These are phyloP conservation scores for Sugiyamaella sp. DNA, from an alignment of 1,139 yeast genomes.

Conservation along the genomic window DNA sequence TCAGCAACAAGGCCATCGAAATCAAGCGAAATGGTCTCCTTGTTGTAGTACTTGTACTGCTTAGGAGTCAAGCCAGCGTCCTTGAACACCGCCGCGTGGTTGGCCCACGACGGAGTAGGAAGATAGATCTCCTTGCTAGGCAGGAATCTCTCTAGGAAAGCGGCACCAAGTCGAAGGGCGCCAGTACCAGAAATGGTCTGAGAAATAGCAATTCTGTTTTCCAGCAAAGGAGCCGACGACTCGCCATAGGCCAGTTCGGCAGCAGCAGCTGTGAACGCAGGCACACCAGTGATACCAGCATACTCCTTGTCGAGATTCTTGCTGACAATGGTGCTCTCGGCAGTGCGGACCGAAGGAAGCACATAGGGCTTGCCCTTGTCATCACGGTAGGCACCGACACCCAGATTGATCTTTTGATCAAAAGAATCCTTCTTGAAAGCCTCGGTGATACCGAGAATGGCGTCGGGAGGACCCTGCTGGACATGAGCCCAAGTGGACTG, in stretches of 20 bases:
- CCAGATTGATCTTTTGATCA: constrained; percentile 77
- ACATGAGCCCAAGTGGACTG: constrained; percentile 44
- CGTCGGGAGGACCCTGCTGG: constrained; percentile 67
- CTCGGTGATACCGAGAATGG: constrained; percentile 65
- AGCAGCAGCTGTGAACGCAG: constrained; percentile 73
- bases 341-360: constrained; percentile 75
- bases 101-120: constrained; percentile 79
- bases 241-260: constrained; percentile 61
- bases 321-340: constrained; percentile 47
- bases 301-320: constrained; percentile 83
- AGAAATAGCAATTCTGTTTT: constrained; percentile 57
- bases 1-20: constrained; percentile 68
- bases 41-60: constrained; percentile 69
- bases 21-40: constrained; percentile 62
- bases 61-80: constrained; percentile 52
- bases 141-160: constrained; percentile 57
- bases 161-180: constrained; percentile 69
- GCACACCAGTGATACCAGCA: constrained; percentile 79
- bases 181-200: constrained; percentile 78
- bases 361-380: constrained; percentile 84
- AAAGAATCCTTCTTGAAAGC: constrained; percentile 51
- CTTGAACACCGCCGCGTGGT: constrained; percentile 57
- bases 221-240: constrained; percentile 44
- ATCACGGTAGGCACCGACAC: constrained; percentile 92
- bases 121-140: constrained; percentile 54